Evolutionary conservation across 192 early-diverging fungal genomes (phyloP).

Genomic region (Diversispora epigaea): DNA sequence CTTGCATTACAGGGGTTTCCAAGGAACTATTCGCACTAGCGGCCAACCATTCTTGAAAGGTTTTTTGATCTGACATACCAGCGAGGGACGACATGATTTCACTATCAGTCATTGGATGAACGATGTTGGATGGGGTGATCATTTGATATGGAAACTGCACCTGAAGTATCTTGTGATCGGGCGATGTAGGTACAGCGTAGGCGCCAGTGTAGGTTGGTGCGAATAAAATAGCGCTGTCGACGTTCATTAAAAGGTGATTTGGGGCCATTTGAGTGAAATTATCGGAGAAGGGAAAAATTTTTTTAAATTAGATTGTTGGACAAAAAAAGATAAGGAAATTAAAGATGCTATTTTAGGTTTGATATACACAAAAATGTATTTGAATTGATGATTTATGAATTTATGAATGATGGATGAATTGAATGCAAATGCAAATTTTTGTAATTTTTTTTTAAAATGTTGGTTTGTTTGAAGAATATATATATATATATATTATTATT

Average conservation of each 20-base stretch:
- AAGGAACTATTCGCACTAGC: neutral
- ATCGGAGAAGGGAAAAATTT: neutral
- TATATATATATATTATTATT: too few species aligned
- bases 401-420: neutral
- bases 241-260: constrained; percentile 27
- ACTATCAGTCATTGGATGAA: constrained; percentile 13
- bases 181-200: neutral
- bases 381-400: too few species aligned
- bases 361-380: neutral
- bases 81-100: constrained; percentile 28
- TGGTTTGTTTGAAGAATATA: too few species aligned
- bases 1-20: constrained; percentile 8
- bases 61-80: constrained; percentile 22
- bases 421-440: neutral
- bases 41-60: constrained; percentile 16
- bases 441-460: too few species aligned
- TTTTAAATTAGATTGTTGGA: neutral
- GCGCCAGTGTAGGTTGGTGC: constrained; percentile 2
- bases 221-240: constrained; percentile 26
- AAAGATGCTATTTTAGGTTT: constrained; percentile 1
- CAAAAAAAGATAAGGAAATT: constrained; percentile 19
- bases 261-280: constrained; percentile 19
- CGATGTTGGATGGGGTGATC: neutral
- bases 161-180: constrained; percentile 16
- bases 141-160: constrained; percentile 22